These are phyloP conservation scores for Schizosaccharomyces cryophilus DNA, from an alignment of 805 yeast genomes.

Conservation along the genomic window DNA sequence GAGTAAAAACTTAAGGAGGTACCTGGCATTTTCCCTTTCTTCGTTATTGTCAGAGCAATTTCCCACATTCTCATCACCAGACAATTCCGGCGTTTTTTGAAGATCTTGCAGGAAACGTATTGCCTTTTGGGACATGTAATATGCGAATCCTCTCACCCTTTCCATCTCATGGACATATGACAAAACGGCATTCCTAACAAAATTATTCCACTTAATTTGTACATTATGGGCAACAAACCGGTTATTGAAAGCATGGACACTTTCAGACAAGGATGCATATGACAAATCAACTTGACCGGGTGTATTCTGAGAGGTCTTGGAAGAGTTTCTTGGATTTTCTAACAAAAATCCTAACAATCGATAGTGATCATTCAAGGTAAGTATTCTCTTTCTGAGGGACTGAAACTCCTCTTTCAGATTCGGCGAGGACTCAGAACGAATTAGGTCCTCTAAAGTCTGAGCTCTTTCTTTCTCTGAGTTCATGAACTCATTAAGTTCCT, in stretches of 20 bases:
- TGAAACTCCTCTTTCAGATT: neutral
- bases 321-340: neutral
- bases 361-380: neutral
- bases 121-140: constrained; percentile 25
- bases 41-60: neutral
- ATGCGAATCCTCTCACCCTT: constrained; percentile 20
- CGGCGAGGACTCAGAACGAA: neutral
- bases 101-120: constrained; percentile 27
- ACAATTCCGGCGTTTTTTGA: constrained; percentile 12
- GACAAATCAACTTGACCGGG: constrained; percentile 6
- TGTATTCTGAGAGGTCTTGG: neutral
- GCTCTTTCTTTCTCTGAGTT: neutral
- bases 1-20: constrained; percentile 5
- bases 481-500: constrained; percentile 9
- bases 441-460: neutral
- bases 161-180: constrained; percentile 30
- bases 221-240: constrained; percentile 49
- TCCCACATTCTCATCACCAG: neutral
- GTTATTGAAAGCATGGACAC: constrained; percentile 25
- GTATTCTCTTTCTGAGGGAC: neutral
- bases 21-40: neutral
- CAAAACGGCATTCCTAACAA: constrained; percentile 35
- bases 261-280: constrained; percentile 1
- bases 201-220: constrained; percentile 56
- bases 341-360: neutral